These are phyloP conservation scores for Nowakowskiella sp. DNA, from an alignment of 192 early-diverging fungal genomes.

Conservation along the genomic window DNA sequence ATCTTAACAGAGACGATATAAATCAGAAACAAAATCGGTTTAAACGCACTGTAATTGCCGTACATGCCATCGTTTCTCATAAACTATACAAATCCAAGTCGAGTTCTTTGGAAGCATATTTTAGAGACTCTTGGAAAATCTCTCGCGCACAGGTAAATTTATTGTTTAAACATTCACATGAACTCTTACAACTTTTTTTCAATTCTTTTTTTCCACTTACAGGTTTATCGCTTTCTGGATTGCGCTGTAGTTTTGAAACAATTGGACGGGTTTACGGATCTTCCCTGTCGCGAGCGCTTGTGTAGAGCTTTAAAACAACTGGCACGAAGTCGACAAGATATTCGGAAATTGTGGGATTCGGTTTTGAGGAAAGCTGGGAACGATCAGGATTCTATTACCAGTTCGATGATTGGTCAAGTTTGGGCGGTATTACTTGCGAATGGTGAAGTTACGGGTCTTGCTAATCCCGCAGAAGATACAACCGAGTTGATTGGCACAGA, in stretches of 20 bases:
- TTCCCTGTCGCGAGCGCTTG: conserved; percentile 43
- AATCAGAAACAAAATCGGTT: conserved; percentile 22
- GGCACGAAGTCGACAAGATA: conserved; percentile 28
- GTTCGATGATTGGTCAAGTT: conserved; percentile 27
- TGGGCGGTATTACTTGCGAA: conserved; percentile 28
- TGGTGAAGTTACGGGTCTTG: background rate
- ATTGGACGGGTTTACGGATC: conserved; percentile 31
- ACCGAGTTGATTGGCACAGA: too few relatives aligned
- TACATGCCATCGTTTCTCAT: conserved; percentile 28
- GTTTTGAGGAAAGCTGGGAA: conserved; percentile 23
- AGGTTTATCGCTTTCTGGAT: conserved; percentile 40
- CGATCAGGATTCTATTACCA: conserved; percentile 33
- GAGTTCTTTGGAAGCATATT: conserved; percentile 31
- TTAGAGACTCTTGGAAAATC: conserved; percentile 40
- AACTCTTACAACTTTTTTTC: background rate
- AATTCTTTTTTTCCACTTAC: background rate
- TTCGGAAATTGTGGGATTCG: conserved; percentile 34
- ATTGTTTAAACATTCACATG: background rate
- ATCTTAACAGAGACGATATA: conserved; percentile 23
- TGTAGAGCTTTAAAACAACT: conserved; percentile 42
- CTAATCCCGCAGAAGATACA: background rate
- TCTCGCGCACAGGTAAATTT: conserved; percentile 31
- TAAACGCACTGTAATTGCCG: conserved; percentile 29
- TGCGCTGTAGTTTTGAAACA: conserved; percentile 38
- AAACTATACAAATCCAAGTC: conserved; percentile 38